phyloP scores from a whole-genome alignment of 2,329 filamentous ascomycete species.

The Paecilomyces fulvus region DNA sequence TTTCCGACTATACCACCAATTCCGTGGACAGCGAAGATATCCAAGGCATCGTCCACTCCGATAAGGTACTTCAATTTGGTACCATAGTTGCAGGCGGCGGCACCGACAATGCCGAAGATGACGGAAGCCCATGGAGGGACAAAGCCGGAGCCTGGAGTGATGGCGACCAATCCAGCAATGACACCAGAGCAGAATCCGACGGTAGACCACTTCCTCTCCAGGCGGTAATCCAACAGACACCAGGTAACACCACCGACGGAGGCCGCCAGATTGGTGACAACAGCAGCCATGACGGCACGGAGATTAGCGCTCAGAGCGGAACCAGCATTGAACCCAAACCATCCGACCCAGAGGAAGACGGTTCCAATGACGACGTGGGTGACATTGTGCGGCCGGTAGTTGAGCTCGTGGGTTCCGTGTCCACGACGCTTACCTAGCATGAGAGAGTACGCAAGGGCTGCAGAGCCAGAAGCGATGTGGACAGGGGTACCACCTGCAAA shows the following conservation, averaged over 20 bases:
- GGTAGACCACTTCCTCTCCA: slow-evolving; percentile 86
- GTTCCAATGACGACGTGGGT: slow-evolving; percentile 88
- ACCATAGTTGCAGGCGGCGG: slow-evolving; percentile 74
- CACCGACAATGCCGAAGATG: slow-evolving; percentile 68
- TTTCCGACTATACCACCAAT: slow-evolving; percentile 74
- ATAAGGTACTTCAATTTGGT: slow-evolving; percentile 85
- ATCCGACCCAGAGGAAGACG: slow-evolving; percentile 90
- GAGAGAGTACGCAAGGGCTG: slow-evolving; percentile 81
- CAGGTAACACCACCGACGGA: slow-evolving; percentile 80
- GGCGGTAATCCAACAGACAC: slow-evolving; percentile 80
- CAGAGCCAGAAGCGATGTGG: slow-evolving; percentile 74
- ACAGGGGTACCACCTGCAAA: slow-evolving; percentile 88
- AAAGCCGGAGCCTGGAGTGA: slow-evolving; percentile 80
- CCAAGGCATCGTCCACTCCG: slow-evolving; percentile 72
- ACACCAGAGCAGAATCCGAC: slow-evolving; percentile 90
- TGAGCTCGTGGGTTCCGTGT: slow-evolving; percentile 78
- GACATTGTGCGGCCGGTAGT: slow-evolving; percentile 88
- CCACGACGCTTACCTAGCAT: slow-evolving; percentile 81
- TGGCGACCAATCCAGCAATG: slow-evolving; percentile 76
- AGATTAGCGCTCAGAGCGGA: slow-evolving; percentile 74
- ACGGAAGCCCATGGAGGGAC: slow-evolving; percentile 80
- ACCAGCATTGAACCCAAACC: slow-evolving; percentile 92
- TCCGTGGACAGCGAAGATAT: slow-evolving; percentile 79
- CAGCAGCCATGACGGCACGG: slow-evolving; percentile 75
- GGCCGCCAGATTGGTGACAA: slow-evolving; percentile 78